Base-by-base conservation (phyloP, 148 eudicot genomes). In the Spergularia marina region DNA sequence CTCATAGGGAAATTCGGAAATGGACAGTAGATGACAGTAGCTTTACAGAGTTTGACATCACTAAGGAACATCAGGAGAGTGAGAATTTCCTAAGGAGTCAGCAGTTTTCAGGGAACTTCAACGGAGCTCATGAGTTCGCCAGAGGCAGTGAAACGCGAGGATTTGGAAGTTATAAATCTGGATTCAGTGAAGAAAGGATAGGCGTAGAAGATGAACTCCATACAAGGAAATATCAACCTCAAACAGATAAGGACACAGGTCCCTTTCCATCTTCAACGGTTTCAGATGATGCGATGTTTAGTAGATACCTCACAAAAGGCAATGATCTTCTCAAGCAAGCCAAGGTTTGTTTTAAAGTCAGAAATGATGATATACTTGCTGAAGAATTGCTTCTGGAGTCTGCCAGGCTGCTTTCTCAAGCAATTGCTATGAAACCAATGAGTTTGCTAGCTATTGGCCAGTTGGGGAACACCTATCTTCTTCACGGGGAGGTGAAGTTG, bases 391-490 rank as follows among this genome's bases (percentile, higher is more conserved):
- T 95, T 53, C 76, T 80, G 53, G 79, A 89, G 47, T 85, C 96
- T 75, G 85, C 97, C 53, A 57, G 76, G 20, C 80, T 95, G 78
- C 93, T 92, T 23, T 81, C 89, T 3, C 85, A 85, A 84, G 98
- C 98, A 71, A 82, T 87, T 73, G 84, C 88, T 30, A 83, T 91
- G 83, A 90, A 91, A 80, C 98, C 98, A 40, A 85, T 92, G 98
- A 95, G 98, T 82, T 88, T 95, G 71, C 83, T 95, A 68, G 97
- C 96, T 23, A 84, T 91, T 61, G 98, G 97, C 60, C 98, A 89
- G 76, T 81, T 95, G 82, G 98, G 96, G 54, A 95, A 92, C 70
- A 90, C 96, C n/a, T 92, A 92, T 84, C 97, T 95, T 82, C 89
- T 95, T 77, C 98, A 90, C 34, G 98, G 98, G 76, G 97, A 95